Percentiles rank a stretch among this genome's conserved stretches.
Conservation (phyloP, 2,329 filamentous ascomycete genomes). For the Sporothrix brunneoviolacea region DNA sequence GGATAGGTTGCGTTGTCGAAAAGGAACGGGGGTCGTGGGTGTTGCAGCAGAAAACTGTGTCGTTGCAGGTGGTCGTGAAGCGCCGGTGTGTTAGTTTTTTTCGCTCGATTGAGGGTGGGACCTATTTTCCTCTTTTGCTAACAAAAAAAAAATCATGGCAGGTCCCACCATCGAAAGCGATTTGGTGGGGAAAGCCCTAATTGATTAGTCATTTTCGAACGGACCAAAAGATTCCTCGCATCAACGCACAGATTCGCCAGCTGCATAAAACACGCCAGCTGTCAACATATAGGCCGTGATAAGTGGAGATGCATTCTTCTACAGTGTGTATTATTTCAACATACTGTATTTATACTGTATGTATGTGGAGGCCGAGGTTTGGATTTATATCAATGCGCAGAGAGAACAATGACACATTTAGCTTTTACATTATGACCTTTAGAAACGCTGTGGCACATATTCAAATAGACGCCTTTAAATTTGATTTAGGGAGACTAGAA, state of each 20-base stretch:
- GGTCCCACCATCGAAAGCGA: constrained; percentile 5
- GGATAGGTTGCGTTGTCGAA: constrained; percentile 1
- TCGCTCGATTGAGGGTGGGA: neutral
- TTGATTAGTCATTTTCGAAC: constrained; percentile 13
- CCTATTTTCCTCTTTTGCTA: constrained; percentile 1
- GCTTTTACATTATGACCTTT: no score
- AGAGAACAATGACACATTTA: no score
- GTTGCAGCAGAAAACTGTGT: neutral
- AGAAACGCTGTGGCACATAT: no score
- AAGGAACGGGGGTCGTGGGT: neutral
- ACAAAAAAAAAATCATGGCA: constrained; percentile 1
- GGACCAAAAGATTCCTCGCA: neutral
- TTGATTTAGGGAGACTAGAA: no score
- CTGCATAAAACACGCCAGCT: constrained; percentile 1
- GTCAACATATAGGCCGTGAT: no score
- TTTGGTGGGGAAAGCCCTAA: constrained; percentile 21
- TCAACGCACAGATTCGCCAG: neutral
- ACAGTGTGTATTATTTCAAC: no score
- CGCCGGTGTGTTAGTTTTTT: no score
- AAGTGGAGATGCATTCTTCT: no score
- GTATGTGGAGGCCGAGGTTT: no score
- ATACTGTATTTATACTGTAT: no score
- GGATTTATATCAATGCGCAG: no score
- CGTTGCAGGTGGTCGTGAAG: constrained; percentile 2
- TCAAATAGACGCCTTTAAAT: no score